Base-by-base conservation (phyloP, 768 basidiomycete genomes). In the Mrakia gelida region DNA sequence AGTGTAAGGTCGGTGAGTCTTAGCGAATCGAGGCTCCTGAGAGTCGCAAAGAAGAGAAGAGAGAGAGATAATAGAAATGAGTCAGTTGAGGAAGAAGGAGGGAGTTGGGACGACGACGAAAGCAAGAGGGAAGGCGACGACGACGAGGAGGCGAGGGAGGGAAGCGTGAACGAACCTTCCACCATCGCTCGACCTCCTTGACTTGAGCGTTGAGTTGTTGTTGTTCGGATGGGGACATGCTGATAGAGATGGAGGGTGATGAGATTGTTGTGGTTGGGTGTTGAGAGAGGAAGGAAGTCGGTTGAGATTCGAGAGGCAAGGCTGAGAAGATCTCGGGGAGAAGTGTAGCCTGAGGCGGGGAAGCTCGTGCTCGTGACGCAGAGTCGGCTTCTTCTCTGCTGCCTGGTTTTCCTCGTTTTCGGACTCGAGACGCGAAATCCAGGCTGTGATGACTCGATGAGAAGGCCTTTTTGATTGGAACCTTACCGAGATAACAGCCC, bases 1-100 rank as follows among this genome's bases (percentile, higher is more conserved):
- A 67, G 92, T 91, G 86, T 98, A 99, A 6, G 95, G 95, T 32
- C 97, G 91, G 80, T 88, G 90, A n/a, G 92, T 91, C 82, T 90
- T 88, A 34, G 90, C 88, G 85, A 95, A 99, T 52, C 97, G 93
- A 28, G 93, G 90, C 82, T 86, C 90, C 95, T 98, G 82, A n/a
- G 61, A 30, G 34, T 61, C 61, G 8, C 2, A 63, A 38, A 26
- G 32, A 62, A 38, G 18, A 32, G 26, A 26, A 34, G 23, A 34
- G 18, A 28, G 16, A 9, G 49, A 15, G 28, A 3, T n/a, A n/a
- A n/a, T n/a, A n/a, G n/a, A n/a, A n/a, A n/a, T 3, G 4, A 52
- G 49, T 45, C 49, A 52, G 45, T 45, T 13, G 49, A 52, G 18
- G 49, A 6, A 56, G 18, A n/a, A 10, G 8, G 23, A 28, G 28